Evolutionary conservation across 495 filamentous ascomycete species (phyloP).

Genomic region (Astrothelium subdiscretum): DNA sequence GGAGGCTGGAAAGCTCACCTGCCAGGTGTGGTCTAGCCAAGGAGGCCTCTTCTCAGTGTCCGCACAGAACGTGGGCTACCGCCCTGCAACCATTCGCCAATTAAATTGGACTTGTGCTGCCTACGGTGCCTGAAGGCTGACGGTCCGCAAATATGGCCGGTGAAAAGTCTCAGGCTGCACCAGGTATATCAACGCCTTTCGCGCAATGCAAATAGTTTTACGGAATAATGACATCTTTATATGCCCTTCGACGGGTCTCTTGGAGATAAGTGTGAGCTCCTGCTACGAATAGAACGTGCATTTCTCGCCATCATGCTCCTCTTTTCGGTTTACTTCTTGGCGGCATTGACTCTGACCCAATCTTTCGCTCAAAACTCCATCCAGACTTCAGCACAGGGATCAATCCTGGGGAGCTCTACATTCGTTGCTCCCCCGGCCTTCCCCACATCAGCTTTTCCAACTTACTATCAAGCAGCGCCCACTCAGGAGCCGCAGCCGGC

Average conservation of each 20-base stretch:
- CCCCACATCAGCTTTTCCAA: slow-evolving; percentile 42
- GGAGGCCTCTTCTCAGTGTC: not conserved
- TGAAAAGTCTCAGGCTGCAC: too few relatives aligned
- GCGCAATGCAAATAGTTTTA: too few relatives aligned
- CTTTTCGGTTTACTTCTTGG: not conserved
- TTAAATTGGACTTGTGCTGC: not conserved
- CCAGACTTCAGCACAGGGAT: not conserved
- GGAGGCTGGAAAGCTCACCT: not conserved
- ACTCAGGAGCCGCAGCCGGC: slow-evolving; percentile 48
- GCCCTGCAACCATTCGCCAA: not conserved
- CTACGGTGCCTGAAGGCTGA: not conserved
- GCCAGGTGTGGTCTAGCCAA: not conserved
- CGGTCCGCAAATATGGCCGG: too few relatives aligned
- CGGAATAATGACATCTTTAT: not conserved
- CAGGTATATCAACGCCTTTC: too few relatives aligned
- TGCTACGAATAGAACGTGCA: not conserved
- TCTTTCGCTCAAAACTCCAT: not conserved
- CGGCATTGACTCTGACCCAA: not conserved
- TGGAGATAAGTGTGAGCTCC: not conserved
- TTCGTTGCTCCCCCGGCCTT: slow-evolving; percentile 43
- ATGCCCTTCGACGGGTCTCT: not conserved
- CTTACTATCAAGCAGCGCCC: slow-evolving; percentile 42
- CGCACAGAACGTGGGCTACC: not conserved
- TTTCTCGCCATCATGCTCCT: not conserved
- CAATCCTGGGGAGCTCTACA: slow-evolving; percentile 28